Conservation (phyloP, 208 protist genomes). For the Trypanosoma brucei region DNA sequence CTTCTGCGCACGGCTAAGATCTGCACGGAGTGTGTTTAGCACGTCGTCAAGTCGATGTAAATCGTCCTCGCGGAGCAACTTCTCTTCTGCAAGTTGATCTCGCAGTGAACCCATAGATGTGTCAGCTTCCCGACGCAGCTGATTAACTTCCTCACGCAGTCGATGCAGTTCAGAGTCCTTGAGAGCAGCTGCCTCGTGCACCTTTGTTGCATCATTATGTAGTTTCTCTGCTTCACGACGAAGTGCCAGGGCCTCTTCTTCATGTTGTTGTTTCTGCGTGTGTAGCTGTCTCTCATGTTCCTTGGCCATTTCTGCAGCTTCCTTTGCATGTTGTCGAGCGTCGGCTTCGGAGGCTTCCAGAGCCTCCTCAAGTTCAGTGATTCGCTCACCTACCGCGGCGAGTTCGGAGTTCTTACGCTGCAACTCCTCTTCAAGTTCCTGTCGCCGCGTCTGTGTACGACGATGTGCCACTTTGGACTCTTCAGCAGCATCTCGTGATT, state of each 20-base stretch:
- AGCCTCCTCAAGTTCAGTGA: constrained; percentile 41
- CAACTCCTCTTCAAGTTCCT: constrained; percentile 34
- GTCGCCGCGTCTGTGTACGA: constrained; percentile 35
- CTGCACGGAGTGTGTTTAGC: constrained; percentile 65
- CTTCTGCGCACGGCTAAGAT: constrained; percentile 55
- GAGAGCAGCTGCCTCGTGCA: constrained; percentile 31
- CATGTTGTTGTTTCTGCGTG: constrained; percentile 43
- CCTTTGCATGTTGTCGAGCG: constrained; percentile 35
- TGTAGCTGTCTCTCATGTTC: constrained; percentile 40
- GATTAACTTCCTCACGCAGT: constrained; percentile 55
- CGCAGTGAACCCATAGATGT: constrained; percentile 45
- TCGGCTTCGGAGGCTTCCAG: constrained; percentile 34
- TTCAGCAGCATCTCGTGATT: constrained; percentile 37
- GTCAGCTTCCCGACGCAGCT: constrained; percentile 48
- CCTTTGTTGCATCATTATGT: constrained; percentile 38
- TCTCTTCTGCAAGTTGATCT: constrained; percentile 54
- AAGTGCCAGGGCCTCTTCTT: constrained; percentile 45
- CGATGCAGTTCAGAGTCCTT: constrained; percentile 47
- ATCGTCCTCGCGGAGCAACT: constrained; percentile 56
- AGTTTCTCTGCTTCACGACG: constrained; percentile 39
- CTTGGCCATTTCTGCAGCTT: constrained; percentile 30
- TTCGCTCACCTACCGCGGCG: constrained; percentile 27
- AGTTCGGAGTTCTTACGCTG: constrained; percentile 37
- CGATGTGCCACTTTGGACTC: constrained; percentile 35
- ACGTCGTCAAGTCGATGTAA: constrained; percentile 74